phyloP scores from a whole-genome alignment of 1,139 yeast species.

The Eremothecium sinecaudum region DNA sequence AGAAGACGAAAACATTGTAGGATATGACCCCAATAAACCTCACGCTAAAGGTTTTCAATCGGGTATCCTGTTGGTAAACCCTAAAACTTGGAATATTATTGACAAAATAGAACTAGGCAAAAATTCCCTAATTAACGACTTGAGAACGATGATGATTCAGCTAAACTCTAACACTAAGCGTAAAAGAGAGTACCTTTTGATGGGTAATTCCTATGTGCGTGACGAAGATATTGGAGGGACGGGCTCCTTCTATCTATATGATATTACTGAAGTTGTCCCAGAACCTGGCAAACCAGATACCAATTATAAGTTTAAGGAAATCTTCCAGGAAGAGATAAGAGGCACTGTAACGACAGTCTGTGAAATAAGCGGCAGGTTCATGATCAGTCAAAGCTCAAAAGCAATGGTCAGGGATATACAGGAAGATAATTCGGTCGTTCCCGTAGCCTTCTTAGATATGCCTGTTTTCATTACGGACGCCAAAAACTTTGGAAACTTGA shows the following conservation, averaged over 20 bases:
- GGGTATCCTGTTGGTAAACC: slow-evolving; percentile 56
- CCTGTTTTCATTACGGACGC: slow-evolving; percentile 71
- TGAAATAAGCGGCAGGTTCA: slow-evolving; percentile 75
- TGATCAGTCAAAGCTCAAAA: slow-evolving; percentile 85
- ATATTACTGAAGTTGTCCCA: slow-evolving; percentile 77
- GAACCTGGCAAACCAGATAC: slow-evolving; percentile 86
- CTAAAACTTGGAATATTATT: slow-evolving; percentile 66
- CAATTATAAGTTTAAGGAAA: slow-evolving; percentile 64
- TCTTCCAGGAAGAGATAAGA: slow-evolving; percentile 66
- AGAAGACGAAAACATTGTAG: slow-evolving; percentile 58
- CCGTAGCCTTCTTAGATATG: slow-evolving; percentile 88
- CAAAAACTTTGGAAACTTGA: slow-evolving; percentile 72
- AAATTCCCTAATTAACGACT: slow-evolving; percentile 48
- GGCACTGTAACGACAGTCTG: slow-evolving; percentile 79
- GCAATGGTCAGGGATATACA: slow-evolving; percentile 73
- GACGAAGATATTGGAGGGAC: slow-evolving; percentile 78
- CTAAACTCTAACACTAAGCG: slow-evolving; percentile 43
- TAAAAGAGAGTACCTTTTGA: slow-evolving; percentile 59
- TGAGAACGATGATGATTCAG: slow-evolving; percentile 31
- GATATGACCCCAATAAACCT: slow-evolving; percentile 42
- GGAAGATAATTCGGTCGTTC: slow-evolving; percentile 37
- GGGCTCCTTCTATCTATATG: slow-evolving; percentile 70
- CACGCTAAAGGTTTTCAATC: slow-evolving; percentile 52
- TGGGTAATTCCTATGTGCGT: slow-evolving; percentile 70
- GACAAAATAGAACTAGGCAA: slow-evolving; percentile 59